Conservation (phyloP, 2,329 filamentous ascomycete species). For the Alternaria burnsii region DNA sequence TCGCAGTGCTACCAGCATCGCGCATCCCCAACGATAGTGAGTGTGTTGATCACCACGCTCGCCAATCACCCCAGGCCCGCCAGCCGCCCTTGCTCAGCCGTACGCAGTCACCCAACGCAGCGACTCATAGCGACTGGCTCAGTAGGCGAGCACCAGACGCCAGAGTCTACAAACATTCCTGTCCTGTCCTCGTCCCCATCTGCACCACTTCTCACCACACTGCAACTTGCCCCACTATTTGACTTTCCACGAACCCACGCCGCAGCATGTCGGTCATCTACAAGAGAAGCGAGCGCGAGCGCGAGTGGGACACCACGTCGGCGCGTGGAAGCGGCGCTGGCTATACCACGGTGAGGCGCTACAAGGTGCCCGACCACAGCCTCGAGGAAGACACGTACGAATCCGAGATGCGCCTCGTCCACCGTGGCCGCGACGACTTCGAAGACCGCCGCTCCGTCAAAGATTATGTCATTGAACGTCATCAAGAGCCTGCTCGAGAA, state of each 20-base stretch:
- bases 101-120: slow-evolving; percentile 16
- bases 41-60: slow-evolving; percentile 23
- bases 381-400: slow-evolving; percentile 55
- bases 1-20: slow-evolving; percentile 10
- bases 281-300: slow-evolving; percentile 54
- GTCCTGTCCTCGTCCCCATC: not conserved
- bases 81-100: slow-evolving; percentile 26
- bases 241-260: slow-evolving; percentile 7
- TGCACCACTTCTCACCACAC: slow-evolving; percentile 7
- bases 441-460: slow-evolving; percentile 44
- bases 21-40: slow-evolving; percentile 13
- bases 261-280: slow-evolving; percentile 56
- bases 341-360: slow-evolving; percentile 67
- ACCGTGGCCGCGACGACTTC: slow-evolving; percentile 46
- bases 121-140: slow-evolving; percentile 23
- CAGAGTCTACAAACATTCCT: slow-evolving; percentile 4
- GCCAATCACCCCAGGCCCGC: slow-evolving; percentile 24
- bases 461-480: slow-evolving; percentile 53
- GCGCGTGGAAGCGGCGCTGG: slow-evolving; percentile 45
- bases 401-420: slow-evolving; percentile 60
- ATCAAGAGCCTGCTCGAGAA: slow-evolving; percentile 37
- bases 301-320: slow-evolving; percentile 54
- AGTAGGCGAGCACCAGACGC: slow-evolving; percentile 22
- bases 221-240: slow-evolving; percentile 6
- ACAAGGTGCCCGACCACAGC: slow-evolving; percentile 61